Evolutionary conservation across 768 basidiomycete species (phyloP), one percentile per base, ranked within the genome.

Genomic region (Mrakia hoshinonis): DNA sequence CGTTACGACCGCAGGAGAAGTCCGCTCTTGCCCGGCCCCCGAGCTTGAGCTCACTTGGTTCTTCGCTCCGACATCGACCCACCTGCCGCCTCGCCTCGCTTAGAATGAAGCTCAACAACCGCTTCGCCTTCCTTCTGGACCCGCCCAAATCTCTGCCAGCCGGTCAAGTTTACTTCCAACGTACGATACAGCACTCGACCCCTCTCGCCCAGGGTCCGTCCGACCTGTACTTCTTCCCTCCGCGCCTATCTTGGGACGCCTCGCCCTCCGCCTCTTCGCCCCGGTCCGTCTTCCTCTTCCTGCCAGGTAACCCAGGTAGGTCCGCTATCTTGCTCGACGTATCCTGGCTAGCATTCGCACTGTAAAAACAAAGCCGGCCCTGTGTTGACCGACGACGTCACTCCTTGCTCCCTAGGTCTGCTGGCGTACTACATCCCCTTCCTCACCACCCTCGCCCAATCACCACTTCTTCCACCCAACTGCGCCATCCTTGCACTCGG

Each of bases 341-440:
- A 4, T 3, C 55, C 6, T 12, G 20, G 31, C 36, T 31, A 36
- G 11, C 3, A n/a, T 10, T 36, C 20, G 11, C 34, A 1, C 34
- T 3, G 34, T 22, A 12, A 13, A 34, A 31, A 31, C 34, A 38
- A 61, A 6, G 43, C 43, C 43, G 6, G 43, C 43, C 7, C 43
- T n/a, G n/a, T n/a, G n/a, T 43, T 43, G 43, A 43, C 43, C 15
- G 43, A 43, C 43, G 15, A 43, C 43, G 43, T 43, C 43, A 43
- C 43, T 15, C 6, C 43, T 15, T 43, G 6, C 43, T 43, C 6
- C 76, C 84, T 84, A 0, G 89, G 89, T 9, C 79, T 89, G 20
- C 73, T 87, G 39, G 82, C 83, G 55, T 89, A 90, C 79, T 91
- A 91, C 74, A 80, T 80, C 0, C 83, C 84, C 2, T 91, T 89